Evolutionary conservation across 1,284 basidiomycete genomes (phyloP).

Genomic region (Ceratobasidium sp.): DNA sequence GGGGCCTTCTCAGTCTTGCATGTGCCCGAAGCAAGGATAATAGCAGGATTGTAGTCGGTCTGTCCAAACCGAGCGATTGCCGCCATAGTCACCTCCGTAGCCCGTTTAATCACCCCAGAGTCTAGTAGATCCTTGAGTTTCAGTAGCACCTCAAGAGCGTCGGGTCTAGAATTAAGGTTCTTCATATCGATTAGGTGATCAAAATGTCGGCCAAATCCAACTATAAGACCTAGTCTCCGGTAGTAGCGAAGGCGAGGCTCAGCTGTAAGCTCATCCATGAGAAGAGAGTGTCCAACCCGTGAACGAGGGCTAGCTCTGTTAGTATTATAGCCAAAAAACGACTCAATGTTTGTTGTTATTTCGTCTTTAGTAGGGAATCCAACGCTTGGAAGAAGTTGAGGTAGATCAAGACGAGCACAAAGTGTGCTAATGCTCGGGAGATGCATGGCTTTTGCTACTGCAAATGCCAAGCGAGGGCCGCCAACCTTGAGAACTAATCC

Average conservation of each 20-base stretch:
- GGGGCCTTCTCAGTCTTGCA: slow-evolving; percentile 21
- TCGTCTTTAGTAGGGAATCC: slow-evolving; percentile 11
- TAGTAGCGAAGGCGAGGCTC: slow-evolving; percentile 14
- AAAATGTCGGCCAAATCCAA: slow-evolving; percentile 25
- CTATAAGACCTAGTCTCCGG: background rate
- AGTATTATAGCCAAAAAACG: slow-evolving; percentile 10
- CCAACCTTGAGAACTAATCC: slow-evolving; percentile 7
- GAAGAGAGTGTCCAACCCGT: background rate
- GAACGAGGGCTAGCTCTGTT: background rate
- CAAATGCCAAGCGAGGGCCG: background rate
- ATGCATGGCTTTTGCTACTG: background rate
- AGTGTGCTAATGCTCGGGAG: slow-evolving; percentile 1
- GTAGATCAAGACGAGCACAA: background rate
- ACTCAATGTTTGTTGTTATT: background rate
- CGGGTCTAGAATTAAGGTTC: background rate
- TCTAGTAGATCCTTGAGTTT: background rate
- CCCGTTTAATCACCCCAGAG: slow-evolving; percentile 10
- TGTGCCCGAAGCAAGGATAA: slow-evolving; percentile 18
- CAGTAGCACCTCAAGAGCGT: background rate
- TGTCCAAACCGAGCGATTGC: slow-evolving; percentile 25
- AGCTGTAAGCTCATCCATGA: slow-evolving; percentile 23
- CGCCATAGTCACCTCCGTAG: slow-evolving; percentile 12
- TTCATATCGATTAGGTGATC: background rate
- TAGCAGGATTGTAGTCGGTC: slow-evolving; percentile 5
- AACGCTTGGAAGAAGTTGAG: background rate